Percentiles rank a stretch among this genome's conserved stretches.
phyloP scores from a whole-genome alignment of 495 filamentous ascomycete genomes.

The Aspergillus avenaceus region DNA sequence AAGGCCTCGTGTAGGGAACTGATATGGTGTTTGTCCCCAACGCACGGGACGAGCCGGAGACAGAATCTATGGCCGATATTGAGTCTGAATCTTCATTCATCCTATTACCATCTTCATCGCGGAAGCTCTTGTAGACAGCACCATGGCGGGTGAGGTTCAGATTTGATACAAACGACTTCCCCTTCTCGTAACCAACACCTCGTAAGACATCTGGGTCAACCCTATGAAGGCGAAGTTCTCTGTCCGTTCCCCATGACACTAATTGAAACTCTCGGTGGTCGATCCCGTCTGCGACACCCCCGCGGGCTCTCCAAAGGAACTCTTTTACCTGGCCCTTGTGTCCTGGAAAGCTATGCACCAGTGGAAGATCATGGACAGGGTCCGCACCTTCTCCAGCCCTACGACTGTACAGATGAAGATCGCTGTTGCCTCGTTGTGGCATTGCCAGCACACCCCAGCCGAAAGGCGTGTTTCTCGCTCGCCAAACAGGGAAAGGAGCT shows the following conservation, averaged over 20 bases:
- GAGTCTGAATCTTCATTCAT: conserved; percentile 32
- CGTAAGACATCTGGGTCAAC: conserved; percentile 61
- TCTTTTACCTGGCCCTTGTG: conserved; percentile 88
- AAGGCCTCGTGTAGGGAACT: conserved; percentile 38
- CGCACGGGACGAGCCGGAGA: conserved; percentile 22
- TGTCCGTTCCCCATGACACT: conserved; percentile 89
- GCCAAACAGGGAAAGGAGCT: conserved; percentile 85
- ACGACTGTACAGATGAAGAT: conserved; percentile 84
- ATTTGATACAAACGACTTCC: conserved; percentile 57
- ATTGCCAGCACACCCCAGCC: conserved; percentile 83
- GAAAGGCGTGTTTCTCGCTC: conserved; percentile 92
- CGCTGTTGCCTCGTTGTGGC: conserved; percentile 81
- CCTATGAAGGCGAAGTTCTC: conserved; percentile 73
- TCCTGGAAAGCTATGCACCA: conserved; percentile 71
- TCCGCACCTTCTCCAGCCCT: conserved; percentile 43
- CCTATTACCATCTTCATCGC: conserved; percentile 47
- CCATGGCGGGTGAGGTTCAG: conserved; percentile 76
- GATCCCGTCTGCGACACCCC: conserved; percentile 61
- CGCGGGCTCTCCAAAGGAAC: conserved; percentile 85
- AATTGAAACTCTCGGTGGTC: conserved; percentile 91
- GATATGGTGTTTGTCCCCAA: conserved; percentile 50
- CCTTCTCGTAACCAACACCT: conserved; percentile 73
- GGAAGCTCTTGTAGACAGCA: conserved; percentile 81
- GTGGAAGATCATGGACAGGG: conserved; percentile 41
- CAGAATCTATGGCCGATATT: conserved; percentile 23